Percentiles rank a stretch among this genome's conserved stretches.
phyloP scores from a whole-genome alignment of 257 asterid species.

The Jacaranda copaia region DNA sequence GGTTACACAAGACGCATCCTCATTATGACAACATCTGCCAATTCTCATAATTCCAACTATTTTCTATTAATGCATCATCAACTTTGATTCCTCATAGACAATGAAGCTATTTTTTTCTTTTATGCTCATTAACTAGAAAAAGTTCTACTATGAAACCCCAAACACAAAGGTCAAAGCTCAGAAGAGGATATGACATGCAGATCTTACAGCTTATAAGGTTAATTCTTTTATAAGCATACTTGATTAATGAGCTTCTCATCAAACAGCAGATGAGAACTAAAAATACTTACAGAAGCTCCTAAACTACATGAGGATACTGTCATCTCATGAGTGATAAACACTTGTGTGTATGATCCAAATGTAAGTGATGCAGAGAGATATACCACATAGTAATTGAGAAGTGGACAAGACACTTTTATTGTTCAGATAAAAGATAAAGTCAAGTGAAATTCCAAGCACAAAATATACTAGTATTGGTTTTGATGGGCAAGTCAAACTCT shows the following conservation, averaged over 20 bases:
- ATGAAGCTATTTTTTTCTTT: background rate
- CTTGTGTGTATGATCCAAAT: constrained; percentile 93
- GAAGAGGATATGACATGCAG: background rate
- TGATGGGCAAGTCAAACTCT: constrained; percentile 28
- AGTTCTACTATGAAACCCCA: constrained; percentile 21
- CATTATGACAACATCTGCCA: background rate
- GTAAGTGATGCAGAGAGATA: constrained; percentile 90
- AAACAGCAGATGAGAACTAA: constrained; percentile 87
- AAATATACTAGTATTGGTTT: constrained; percentile 6
- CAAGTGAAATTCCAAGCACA: constrained; percentile 33
- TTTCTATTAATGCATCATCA: constrained; percentile 6
- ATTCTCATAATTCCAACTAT: background rate
- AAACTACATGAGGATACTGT: constrained; percentile 76
- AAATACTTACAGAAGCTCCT: constrained; percentile 91
- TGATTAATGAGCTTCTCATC: constrained; percentile 95
- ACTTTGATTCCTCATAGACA: background rate
- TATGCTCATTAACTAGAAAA: constrained; percentile 27
- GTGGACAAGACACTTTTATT: constrained; percentile 33
- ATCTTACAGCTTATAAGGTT: constrained; percentile 18
- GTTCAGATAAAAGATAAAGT: constrained; percentile 22
- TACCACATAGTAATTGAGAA: constrained; percentile 86
- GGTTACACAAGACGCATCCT: background rate
- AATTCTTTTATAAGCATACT: constrained; percentile 56
- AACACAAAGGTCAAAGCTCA: constrained; percentile 8
- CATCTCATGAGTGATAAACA: constrained; percentile 90